phyloP scores from a whole-genome alignment of 2,329 filamentous ascomycete species.

The Aspergillus sp. region DNA sequence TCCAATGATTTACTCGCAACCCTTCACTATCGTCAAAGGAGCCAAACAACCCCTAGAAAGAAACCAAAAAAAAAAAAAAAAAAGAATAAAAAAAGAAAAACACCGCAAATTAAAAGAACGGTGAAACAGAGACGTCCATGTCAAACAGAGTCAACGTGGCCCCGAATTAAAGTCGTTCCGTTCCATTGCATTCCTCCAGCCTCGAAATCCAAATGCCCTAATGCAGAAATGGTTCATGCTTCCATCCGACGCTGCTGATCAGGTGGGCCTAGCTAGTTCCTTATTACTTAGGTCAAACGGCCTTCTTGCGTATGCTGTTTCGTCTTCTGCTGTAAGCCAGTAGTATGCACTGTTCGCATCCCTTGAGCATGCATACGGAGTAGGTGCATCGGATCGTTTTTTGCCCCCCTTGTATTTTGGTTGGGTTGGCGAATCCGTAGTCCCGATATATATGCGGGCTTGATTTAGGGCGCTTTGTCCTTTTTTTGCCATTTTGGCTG shows the following conservation, averaged over 20 bases:
- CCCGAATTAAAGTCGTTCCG: not conserved
- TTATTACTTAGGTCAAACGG: conserved; percentile 5
- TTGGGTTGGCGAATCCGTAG: not conserved
- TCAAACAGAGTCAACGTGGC: not conserved
- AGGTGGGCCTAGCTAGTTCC: conserved; percentile 4
- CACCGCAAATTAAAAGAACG: not conserved
- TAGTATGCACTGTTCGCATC: not conserved
- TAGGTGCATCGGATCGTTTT: not conserved
- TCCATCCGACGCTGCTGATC: conserved; percentile 6
- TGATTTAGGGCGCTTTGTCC: not conserved
- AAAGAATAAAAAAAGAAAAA: too few species aligned
- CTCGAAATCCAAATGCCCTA: not conserved
- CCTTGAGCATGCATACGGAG: not conserved
- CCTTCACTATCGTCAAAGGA: not conserved
- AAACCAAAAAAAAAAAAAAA: too few species aligned
- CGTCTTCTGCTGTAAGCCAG: not conserved
- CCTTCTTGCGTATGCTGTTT: conserved; percentile 12
- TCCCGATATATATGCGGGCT: not conserved
- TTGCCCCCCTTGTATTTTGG: not conserved
- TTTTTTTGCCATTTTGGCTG: not conserved
- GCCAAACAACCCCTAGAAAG: not conserved
- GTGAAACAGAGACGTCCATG: not conserved
- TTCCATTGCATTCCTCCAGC: not conserved
- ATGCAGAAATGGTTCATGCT: conserved; percentile 1
- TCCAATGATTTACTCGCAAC: too few species aligned